phyloP scores from a whole-genome alignment of 805 yeast genomes.

The Priceomyces haplophilus region DNA sequence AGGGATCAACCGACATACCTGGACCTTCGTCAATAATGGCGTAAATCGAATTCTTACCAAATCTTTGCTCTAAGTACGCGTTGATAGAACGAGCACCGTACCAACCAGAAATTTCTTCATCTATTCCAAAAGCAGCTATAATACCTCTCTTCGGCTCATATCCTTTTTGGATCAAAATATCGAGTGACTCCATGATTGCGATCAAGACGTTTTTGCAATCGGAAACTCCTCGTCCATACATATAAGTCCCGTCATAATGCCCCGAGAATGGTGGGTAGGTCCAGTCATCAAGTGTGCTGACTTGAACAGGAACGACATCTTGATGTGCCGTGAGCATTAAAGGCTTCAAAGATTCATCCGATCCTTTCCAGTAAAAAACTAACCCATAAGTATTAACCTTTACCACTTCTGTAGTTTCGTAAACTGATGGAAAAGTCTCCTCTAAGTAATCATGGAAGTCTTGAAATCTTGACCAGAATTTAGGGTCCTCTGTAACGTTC shows the following conservation, averaged over 20 bases:
- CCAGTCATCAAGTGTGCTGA: slow-evolving; percentile 58
- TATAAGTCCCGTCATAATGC: slow-evolving; percentile 57
- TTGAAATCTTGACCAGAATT: slow-evolving; percentile 40
- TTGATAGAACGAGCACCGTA: slow-evolving; percentile 59
- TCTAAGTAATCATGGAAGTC: slow-evolving; percentile 53
- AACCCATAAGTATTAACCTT: slow-evolving; percentile 62
- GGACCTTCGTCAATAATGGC: slow-evolving; percentile 70
- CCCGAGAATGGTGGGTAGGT: slow-evolving; percentile 58
- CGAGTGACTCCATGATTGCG: slow-evolving; percentile 66
- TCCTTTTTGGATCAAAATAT: slow-evolving; percentile 47
- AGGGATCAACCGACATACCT: slow-evolving; percentile 27
- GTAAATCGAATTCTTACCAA: slow-evolving; percentile 59
- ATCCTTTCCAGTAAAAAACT: slow-evolving; percentile 61
- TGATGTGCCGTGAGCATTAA: slow-evolving; percentile 70
- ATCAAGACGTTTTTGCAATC: slow-evolving; percentile 74
- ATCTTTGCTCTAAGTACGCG: slow-evolving; percentile 44
- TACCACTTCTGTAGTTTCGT: slow-evolving; percentile 46
- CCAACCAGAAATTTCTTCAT: slow-evolving; percentile 70
- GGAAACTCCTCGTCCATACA: slow-evolving; percentile 77
- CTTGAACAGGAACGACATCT: slow-evolving; percentile 77
- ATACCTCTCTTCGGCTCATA: slow-evolving; percentile 63
- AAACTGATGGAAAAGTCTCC: slow-evolving; percentile 52
- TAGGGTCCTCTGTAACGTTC: slow-evolving; percentile 50
- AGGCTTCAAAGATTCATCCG: slow-evolving; percentile 59
- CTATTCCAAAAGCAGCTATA: slow-evolving; percentile 68